Evolutionary conservation across 345 rosid genomes (phyloP).

Genomic region (Syzygium oleosum): DNA sequence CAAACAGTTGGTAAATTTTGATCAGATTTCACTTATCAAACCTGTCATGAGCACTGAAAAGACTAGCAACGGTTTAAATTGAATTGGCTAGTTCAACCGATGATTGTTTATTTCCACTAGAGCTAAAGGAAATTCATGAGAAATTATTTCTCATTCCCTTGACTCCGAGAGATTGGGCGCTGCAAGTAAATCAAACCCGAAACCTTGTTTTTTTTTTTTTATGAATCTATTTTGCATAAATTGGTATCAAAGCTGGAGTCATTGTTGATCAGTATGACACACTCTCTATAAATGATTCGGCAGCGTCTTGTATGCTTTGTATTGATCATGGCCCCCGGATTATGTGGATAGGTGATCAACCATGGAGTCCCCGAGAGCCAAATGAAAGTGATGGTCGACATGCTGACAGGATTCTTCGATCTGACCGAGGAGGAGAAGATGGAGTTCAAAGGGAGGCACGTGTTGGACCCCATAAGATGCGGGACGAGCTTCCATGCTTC

Average conservation of each 20-base stretch:
- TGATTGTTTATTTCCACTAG: not conserved
- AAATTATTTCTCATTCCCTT: not conserved
- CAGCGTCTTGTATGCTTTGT: not conserved
- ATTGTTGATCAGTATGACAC: not conserved
- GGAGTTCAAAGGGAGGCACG: conserved; percentile 28
- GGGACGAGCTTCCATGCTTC: conserved; percentile 49
- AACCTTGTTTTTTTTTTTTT: not conserved
- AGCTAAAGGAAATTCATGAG: not conserved
- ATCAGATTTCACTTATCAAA: not conserved
- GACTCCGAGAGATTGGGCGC: not conserved
- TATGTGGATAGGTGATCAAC: conserved; percentile 27
- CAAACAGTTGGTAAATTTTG: not conserved
- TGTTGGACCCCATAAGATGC: conserved; percentile 40
- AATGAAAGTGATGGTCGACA: conserved; percentile 22
- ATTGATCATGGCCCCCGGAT: not conserved
- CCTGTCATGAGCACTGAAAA: not conserved
- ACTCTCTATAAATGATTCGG: not conserved
- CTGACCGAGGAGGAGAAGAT: conserved; percentile 40
- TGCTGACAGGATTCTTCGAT: conserved; percentile 25
- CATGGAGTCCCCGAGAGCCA: conserved; percentile 37
- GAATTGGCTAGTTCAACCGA: not conserved
- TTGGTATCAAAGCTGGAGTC: not conserved
- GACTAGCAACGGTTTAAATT: not conserved
- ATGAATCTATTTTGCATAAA: not conserved
- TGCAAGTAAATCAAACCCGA: accelerated